Base-by-base conservation (phyloP, 2,329 filamentous ascomycete genomes). In the Cladosporium oxysporum region DNA sequence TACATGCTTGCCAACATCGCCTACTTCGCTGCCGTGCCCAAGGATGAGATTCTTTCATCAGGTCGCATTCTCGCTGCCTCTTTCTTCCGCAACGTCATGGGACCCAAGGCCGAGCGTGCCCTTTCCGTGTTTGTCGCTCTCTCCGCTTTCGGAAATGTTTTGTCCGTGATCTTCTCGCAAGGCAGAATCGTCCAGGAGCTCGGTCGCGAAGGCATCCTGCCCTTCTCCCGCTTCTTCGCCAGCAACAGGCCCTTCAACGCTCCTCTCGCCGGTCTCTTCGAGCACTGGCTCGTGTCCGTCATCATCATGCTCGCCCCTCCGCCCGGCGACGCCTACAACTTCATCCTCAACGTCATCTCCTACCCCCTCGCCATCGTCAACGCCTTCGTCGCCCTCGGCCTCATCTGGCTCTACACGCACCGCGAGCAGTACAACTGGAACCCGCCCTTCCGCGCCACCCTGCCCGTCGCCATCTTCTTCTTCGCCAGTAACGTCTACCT, bases 131-230 rank as follows among this genome's bases (percentile, higher is more conserved):
- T 90, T 68, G 87, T 90, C 26, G 88, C 88, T 0, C 80, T 90
- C 0, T 90, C 88, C 0, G 88, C 88, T 4, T 87, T 89, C 69
- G 88, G 88, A 31, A 90, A 90, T 70, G 86, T 90, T 16, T 80
- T 90, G 57, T 85, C 83, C 65, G 87, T 90, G 68, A 90, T 90
- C 68, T 90, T 90, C 77, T 88, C 88, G 0, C 87, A 90, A 75
- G 87, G 87, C 7, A 84, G 88, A 62, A 76, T 90, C 2, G 87
- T 89, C 0, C 88, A 89, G 75, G 87, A 89, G 74, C 83, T 90
- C 18, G 88, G 86, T 4, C 85, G 87, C 12, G 88, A 90, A 76
- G 88, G 87, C 31, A 82, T 90, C n/a, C 76, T 90, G 2, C 88
- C 88, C 0, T 88, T 85, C 66, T 87, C 87, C 0, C 78, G 80